phyloP scores from a whole-genome alignment of 768 basidiomycete genomes.

The Lentinus tigrinus region DNA sequence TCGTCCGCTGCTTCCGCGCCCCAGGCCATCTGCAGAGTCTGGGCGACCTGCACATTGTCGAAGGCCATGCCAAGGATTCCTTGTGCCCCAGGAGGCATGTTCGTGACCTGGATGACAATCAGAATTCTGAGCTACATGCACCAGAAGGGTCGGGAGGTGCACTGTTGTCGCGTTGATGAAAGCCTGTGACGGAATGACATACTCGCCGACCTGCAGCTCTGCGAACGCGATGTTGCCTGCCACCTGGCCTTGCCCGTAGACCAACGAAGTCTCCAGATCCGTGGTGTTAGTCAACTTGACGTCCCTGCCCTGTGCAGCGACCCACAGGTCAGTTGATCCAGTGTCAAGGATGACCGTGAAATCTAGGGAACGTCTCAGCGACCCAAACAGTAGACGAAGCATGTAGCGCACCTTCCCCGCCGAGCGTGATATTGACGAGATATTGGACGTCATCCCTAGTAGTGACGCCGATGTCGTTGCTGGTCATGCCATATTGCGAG shows the following conservation, averaged over 20 bases:
- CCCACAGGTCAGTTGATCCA: conserved; percentile 35
- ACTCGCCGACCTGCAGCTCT: conserved; percentile 34
- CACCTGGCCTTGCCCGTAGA: conserved; percentile 41
- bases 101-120: not conserved
- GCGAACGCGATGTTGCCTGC: conserved; percentile 36
- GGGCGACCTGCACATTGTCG: conserved; percentile 69
- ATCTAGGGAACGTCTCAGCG: conserved; percentile 14
- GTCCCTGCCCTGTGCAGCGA: conserved; percentile 9
- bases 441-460: not conserved
- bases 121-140: conserved; percentile 42
- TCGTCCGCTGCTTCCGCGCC: conserved; percentile 4
- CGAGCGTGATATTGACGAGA: not conserved
- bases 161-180: conserved; percentile 24
- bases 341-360: conserved; percentile 33
- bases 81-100: conserved; percentile 26
- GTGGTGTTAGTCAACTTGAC: conserved; percentile 31
- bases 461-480: not conserved
- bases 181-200: conserved; percentile 55
- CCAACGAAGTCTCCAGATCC: conserved; percentile 30
- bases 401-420: not conserved
- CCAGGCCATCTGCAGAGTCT: conserved; percentile 25
- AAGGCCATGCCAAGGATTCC: conserved; percentile 83
- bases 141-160: conserved; percentile 45
- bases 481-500: not conserved
- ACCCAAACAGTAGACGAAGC: not conserved